phyloP scores from a whole-genome alignment of 2,329 filamentous ascomycete genomes.

The Ceratocystis cacaofunesta region DNA sequence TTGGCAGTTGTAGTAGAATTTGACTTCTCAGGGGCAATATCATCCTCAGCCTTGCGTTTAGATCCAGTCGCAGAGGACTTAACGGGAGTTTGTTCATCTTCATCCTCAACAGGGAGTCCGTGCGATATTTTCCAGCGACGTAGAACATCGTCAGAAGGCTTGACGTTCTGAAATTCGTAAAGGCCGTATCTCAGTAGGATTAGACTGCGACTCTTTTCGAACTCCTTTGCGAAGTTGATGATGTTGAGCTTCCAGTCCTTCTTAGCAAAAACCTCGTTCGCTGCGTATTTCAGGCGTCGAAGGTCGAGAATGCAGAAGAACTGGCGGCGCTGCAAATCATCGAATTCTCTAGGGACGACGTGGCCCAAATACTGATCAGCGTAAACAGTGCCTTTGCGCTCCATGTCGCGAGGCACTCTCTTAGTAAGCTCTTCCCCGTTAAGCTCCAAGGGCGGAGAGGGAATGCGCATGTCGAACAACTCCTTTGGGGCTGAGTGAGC shows the following conservation, averaged over 20 bases:
- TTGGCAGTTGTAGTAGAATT: conserved; percentile 20
- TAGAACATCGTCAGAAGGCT: conserved; percentile 41
- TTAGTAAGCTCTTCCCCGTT: conserved; percentile 40
- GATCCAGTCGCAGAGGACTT: conserved; percentile 24
- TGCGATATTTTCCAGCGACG: conserved; percentile 44
- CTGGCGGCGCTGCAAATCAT: conserved; percentile 44
- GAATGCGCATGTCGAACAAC: conserved; percentile 44
- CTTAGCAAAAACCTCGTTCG: conserved; percentile 43
- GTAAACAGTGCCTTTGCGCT: conserved; percentile 40
- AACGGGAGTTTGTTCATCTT: conserved; percentile 22
- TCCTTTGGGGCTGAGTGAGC: conserved; percentile 33
- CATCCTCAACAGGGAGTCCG: conserved; percentile 33
- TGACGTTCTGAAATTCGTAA: conserved; percentile 48
- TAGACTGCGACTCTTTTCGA: conserved; percentile 46
- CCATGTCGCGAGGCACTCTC: conserved; percentile 38
- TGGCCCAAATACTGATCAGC: conserved; percentile 44
- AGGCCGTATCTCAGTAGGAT: conserved; percentile 47
- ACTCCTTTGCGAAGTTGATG: conserved; percentile 48
- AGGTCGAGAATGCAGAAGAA: conserved; percentile 50
- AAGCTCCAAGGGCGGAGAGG: conserved; percentile 40
- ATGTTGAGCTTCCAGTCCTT: conserved; percentile 51
- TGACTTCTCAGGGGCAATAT: conserved; percentile 28
- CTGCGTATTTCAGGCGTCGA: conserved; percentile 45
- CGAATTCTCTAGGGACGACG: conserved; percentile 41
- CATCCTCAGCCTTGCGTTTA: conserved; percentile 45